These are phyloP conservation scores for Hymenoscyphus infarciens DNA, from an alignment of 2,329 filamentous ascomycete species.

Conservation along the genomic window DNA sequence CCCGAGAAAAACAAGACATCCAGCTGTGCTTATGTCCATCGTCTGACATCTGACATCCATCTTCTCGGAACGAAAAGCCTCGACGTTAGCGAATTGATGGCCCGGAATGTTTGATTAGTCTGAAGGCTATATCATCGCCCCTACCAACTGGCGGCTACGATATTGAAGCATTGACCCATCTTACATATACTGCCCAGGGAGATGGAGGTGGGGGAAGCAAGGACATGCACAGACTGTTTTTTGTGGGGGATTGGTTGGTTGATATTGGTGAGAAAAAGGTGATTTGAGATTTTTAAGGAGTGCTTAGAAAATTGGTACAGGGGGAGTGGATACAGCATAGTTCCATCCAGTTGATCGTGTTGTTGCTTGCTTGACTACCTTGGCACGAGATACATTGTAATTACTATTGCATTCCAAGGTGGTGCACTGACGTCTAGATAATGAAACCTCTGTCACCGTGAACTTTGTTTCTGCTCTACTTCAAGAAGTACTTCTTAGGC, in stretches of 20 bases:
- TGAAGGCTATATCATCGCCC: conserved; percentile 3
- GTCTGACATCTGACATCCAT: conserved; percentile 3
- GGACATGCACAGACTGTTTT: conserved; percentile 13
- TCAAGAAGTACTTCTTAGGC: no score
- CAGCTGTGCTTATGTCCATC: conserved; percentile 7
- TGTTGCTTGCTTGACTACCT: not conserved
- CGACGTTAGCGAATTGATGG: not conserved
- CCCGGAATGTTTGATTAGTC: not conserved
- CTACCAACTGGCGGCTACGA: conserved; percentile 5
- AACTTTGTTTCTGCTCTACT: no score
- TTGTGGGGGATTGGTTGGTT: conserved; percentile 10
- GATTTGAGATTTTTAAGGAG: not conserved
- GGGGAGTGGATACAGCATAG: not conserved
- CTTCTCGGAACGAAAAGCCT: not conserved
- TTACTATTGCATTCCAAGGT: not conserved
- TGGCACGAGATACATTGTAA: not conserved
- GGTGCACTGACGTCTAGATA: not conserved
- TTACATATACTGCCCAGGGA: conserved; percentile 1
- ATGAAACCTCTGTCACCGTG: not conserved
- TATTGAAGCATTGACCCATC: conserved; percentile 12
- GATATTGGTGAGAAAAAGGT: not conserved
- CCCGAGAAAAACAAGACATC: conserved; percentile 8
- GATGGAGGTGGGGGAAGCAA: conserved; percentile 5
- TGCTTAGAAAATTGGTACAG: not conserved
- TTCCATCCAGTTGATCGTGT: not conserved